phyloP scores from a whole-genome alignment of 768 basidiomycete genomes.

The Auricularia cornea region DNA sequence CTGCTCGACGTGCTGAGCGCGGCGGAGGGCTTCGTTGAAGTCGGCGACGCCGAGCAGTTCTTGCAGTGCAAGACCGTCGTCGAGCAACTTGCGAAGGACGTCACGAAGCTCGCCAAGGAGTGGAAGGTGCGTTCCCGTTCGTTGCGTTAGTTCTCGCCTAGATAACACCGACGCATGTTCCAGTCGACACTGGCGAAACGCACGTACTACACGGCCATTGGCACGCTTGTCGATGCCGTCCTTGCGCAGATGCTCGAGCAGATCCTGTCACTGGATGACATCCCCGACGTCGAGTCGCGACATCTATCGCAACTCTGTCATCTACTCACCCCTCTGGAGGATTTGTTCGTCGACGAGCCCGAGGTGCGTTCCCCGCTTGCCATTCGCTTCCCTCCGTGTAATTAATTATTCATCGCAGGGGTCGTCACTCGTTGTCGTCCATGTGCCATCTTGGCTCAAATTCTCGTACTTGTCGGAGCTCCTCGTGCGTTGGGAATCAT shows the following conservation, averaged over 20 bases:
- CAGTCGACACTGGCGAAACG: conserved; percentile 63
- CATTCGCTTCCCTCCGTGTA: not conserved
- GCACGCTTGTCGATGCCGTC: conserved; percentile 58
- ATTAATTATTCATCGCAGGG: not conserved
- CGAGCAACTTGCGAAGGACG: conserved; percentile 50
- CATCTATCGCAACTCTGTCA: conserved; percentile 74
- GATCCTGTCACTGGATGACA: conserved; percentile 71
- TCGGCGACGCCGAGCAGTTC: conserved; percentile 62
- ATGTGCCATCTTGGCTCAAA: conserved; percentile 91
- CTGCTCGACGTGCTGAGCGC: conserved; percentile 42
- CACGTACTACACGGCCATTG: conserved; percentile 65
- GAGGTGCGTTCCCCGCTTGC: conserved; percentile 34
- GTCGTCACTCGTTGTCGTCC: conserved; percentile 66
- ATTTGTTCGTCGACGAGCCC: conserved; percentile 62
- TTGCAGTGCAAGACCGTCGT: conserved; percentile 69
- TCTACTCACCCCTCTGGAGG: conserved; percentile 71
- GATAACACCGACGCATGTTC: not conserved
- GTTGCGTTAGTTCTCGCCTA: not conserved
- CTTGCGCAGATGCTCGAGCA: conserved; percentile 61
- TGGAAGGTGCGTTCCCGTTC: conserved; percentile 52
- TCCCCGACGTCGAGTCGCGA: conserved; percentile 81
- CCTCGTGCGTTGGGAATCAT: conserved; percentile 52
- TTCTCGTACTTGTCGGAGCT: conserved; percentile 91
- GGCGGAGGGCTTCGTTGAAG: conserved; percentile 60
- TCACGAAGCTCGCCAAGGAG: conserved; percentile 52